Evolutionary conservation across 2,329 filamentous ascomycete genomes (phyloP), one percentile per base, ranked within the genome.

Genomic region (Sporothrix dimorphospora): DNA sequence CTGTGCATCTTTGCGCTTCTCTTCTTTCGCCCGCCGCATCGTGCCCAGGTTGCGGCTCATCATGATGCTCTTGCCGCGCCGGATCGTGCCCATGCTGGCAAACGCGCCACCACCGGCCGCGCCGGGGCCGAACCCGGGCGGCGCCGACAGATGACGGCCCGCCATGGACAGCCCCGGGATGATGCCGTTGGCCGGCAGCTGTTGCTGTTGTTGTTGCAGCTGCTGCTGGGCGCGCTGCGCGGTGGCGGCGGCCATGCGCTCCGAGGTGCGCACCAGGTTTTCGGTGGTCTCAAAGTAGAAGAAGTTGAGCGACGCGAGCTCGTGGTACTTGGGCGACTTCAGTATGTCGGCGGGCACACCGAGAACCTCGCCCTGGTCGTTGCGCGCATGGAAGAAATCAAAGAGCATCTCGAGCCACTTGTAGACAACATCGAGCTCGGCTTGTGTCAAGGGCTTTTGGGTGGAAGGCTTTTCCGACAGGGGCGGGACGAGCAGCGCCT

Each of bases 241-340:
- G 4, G 92, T 97, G 53, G 94, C 94, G 1, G 93, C 91, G 3
- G 94, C 95, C 92, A 99, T 99, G 71, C 93, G 89, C 81, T 99
- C 96, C 2, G 94, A 97, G n/a, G 94, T 97, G 68, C 95, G 92
- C 77, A 98, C 94, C 14, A 99, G 87, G 77, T 92, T 94, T 74
- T 97, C 93, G 0, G 94, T 97, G 42, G 92, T 88, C 78, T 98
- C 94, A 79, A 96, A 97, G 84, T 99, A 99, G 86, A 98, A 99
- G 86, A 98, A 99, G 84, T 97, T 97, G 75, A 99, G 88, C 74
- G 94, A 95, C 76, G 96, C 93, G 70, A 99, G 89, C 81, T 99
- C 96, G 84, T 98, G 94, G 85, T 97, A 99, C 87, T 99, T 99
- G 79, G 95, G 93, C 76, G 94, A 97, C 82, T 97, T 97, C 79